These are phyloP conservation scores for Carex myosuroides DNA, from an alignment of 176 grass and related monocot genomes.

Conservation along the genomic window DNA sequence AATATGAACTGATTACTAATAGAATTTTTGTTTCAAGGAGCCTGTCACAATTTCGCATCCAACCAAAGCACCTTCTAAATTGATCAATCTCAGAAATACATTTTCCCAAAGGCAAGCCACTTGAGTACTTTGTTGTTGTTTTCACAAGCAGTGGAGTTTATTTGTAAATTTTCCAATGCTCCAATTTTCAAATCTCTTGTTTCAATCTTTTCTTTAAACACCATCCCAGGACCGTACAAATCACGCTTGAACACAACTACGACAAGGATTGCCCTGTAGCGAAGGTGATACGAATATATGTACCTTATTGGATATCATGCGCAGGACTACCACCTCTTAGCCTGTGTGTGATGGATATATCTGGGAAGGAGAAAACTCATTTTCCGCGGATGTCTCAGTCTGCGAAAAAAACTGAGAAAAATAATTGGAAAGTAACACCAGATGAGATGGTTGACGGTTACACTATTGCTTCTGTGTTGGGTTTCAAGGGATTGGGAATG, in stretches of 20 bases:
- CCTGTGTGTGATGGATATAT: conserved; percentile 44
- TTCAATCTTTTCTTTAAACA: conserved; percentile 1
- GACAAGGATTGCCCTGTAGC: conserved; percentile 71
- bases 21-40: conserved; percentile 46
- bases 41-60: conserved; percentile 88
- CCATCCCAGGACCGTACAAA: conserved; percentile 59
- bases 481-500: conserved; percentile 70
- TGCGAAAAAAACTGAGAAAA: conserved; percentile 52
- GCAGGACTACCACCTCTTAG: conserved; percentile 71
- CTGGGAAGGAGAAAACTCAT: conserved; percentile 55
- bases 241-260: conserved; percentile 85
- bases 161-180: conserved; percentile 18
- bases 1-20: conserved; percentile 25
- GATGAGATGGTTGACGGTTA: conserved; percentile 91
- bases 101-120: conserved; percentile 58
- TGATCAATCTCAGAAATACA: conserved; percentile 70
- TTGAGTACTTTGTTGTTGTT: conserved; percentile 25
- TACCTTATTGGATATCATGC: conserved; percentile 94
- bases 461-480: conserved; percentile 78
- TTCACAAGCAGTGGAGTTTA: conserved; percentile 8
- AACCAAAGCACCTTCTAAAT: conserved; percentile 56
- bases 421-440: conserved; percentile 60
- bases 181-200: neutral
- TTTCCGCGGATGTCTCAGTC: conserved; percentile 21
- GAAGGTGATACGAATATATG: conserved; percentile 77